A percentile compares a stretch with the other conserved stretches of the same genome.
Evolutionary conservation across 371 early-diverging fungal species (phyloP).

Genomic region (Dipsacomyces acuminosporus): DNA sequence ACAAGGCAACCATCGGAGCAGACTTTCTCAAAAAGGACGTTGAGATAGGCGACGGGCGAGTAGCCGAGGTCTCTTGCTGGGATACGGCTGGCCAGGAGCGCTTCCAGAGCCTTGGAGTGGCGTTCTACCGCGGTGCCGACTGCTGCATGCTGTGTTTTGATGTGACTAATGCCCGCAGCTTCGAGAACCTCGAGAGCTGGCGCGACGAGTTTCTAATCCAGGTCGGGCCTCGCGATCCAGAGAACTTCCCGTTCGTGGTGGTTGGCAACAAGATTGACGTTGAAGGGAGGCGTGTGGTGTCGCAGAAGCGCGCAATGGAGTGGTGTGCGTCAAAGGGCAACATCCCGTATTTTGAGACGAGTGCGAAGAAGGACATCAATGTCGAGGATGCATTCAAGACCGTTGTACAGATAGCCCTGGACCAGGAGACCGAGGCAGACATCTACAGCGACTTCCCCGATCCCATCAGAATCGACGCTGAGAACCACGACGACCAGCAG

Average conservation of each 20-base stretch:
- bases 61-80: conserved; percentile 63
- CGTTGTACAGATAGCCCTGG: conserved; percentile 89
- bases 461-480: conserved; percentile 82
- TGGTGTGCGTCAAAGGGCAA: conserved; percentile 96
- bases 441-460: conserved; percentile 82
- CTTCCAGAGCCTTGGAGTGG: conserved; percentile 96
- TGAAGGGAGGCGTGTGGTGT: conserved; percentile 90
- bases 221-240: conserved; percentile 89
- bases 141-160: conserved; percentile 98
- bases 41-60: conserved; percentile 72
- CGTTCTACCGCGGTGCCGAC: conserved; percentile 99
- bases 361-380: conserved; percentile 95
- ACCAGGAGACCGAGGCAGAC: conserved; percentile 76
- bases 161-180: conserved; percentile 90
- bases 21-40: conserved; percentile 99
- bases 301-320: conserved; percentile 89
- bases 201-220: conserved; percentile 96
- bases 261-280: conserved; percentile 98
- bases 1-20: conserved; percentile 99
- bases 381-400: conserved; percentile 95
- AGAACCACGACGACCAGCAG: conserved; percentile 58
- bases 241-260: conserved; percentile 96
- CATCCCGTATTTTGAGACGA: conserved; percentile 96
- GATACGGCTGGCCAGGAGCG: conserved; percentile 96
- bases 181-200: conserved; percentile 96